Percentiles rank a stretch among this genome's conserved stretches.
Conservation (phyloP, 306 rosid genomes). For the Quercus alba region DNA sequence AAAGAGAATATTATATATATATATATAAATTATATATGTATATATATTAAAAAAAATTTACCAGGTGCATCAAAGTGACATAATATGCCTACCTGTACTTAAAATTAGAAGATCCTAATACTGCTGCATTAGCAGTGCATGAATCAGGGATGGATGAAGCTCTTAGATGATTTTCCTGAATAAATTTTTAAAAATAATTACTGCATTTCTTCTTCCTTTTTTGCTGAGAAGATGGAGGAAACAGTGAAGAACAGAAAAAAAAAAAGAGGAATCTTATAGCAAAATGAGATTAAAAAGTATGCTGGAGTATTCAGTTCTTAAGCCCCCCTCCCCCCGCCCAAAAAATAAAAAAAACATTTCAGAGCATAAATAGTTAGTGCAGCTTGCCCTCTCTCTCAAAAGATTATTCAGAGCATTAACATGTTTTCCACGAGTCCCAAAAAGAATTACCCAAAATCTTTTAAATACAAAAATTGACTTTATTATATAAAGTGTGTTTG, state of each 20-base stretch:
- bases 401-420: background rate
- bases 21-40: too few relatives aligned
- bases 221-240: background rate
- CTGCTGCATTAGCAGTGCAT: constrained; percentile 25
- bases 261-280: background rate
- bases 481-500: background rate
- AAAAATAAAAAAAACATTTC: too few relatives aligned
- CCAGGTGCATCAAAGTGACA: constrained; percentile 18
- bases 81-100: constrained; percentile 47
- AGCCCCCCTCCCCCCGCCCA: too few relatives aligned
- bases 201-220: background rate
- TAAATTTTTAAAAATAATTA: constrained; percentile 8
- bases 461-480: background rate
- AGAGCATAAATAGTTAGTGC: too few relatives aligned
- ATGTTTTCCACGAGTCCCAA: background rate
- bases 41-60: background rate
- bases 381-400: background rate
- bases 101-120: constrained; percentile 42
- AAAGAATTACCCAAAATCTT: background rate
- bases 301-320: background rate
- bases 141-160: constrained; percentile 35
- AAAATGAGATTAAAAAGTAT: background rate
- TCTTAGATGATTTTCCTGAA: constrained; percentile 49
- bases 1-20: background rate
- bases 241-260: background rate